Evolutionary conservation across 176 grass and related monocot genomes (phyloP).

Genomic region (Avena atlantica): DNA sequence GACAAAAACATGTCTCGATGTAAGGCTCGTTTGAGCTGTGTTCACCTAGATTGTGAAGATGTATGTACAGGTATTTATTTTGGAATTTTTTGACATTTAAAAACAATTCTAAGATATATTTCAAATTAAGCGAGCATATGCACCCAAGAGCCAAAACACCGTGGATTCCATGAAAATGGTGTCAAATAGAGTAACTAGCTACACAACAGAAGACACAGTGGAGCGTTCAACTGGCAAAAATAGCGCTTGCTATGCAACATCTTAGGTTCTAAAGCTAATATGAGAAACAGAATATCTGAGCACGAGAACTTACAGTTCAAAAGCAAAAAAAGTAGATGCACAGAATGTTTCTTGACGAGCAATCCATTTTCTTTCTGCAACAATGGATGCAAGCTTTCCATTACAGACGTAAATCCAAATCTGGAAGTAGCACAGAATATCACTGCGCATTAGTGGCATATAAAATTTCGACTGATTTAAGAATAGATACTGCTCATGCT

Average conservation of each 20-base stretch:
- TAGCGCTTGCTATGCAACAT: conserved; percentile 9
- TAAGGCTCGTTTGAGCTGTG: no score
- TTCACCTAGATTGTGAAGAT: no score
- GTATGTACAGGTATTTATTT: no score
- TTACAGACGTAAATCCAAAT: conserved; percentile 65
- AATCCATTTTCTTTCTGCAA: conserved; percentile 72
- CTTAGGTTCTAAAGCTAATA: conserved; percentile 40
- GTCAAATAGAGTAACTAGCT: background rate
- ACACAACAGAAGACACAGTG: conserved; percentile 13
- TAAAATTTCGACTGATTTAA: conserved; percentile 12
- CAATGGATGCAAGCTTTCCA: conserved; percentile 70
- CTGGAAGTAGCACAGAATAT: conserved; percentile 50
- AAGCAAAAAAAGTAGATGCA: conserved; percentile 86
- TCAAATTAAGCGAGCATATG: no score
- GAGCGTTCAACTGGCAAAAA: conserved; percentile 26
- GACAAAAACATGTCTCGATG: no score
- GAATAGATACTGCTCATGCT: conserved; percentile 27
- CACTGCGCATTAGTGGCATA: conserved; percentile 44
- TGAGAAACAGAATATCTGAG: conserved; percentile 20
- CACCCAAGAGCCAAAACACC: no score
- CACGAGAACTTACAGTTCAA: conserved; percentile 77
- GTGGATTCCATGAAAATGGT: background rate
- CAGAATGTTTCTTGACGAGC: conserved; percentile 73
- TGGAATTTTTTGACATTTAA: no score
- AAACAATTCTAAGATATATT: no score